Base-by-base conservation (phyloP, 2,329 filamentous ascomycete species). In the Coleophoma crateriformis region DNA sequence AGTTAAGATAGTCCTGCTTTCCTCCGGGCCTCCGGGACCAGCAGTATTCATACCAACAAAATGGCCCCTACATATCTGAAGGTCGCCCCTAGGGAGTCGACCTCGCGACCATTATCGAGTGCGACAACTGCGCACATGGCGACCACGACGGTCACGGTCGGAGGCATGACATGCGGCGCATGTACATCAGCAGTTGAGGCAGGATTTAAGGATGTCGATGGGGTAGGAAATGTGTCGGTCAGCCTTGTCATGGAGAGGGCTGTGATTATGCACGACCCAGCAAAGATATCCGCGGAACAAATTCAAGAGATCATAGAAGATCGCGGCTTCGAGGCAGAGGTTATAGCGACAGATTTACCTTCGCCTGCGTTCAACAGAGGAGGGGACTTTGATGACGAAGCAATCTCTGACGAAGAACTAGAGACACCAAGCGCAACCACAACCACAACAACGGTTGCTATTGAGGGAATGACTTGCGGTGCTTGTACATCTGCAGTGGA, bases 141-240 rank as follows among this genome's bases (percentile, higher is more conserved):
- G 37, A 95, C 88, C 12, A 97, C 94, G 33, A 96, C 91, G 17
- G 72, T 99, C 53, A 88, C 86, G 63, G 87, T 99, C 38, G 90
- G 87, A 58, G 94, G 94, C 59, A 99, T 87, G 83, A 87, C 84
- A 56, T 99, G 94, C 71, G 91, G 92, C 64, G 87, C 92, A 59
- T 99, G 94, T 67, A 96, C 92, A 27, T 95, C 91, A 41, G 86
- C 94, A n/a, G 86, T 99, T 59, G 92, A 97, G 76, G 82, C 86
- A 52, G 94, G 88, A 58, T 95, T 99, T 71, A 87, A 89, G 62
- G 82, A 80, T 57, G 79, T 95, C 5, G 76, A 86, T 37, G 92
- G 94, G 48, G 84, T 94, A 10, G 88, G 87, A 55, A 90, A 79
- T 59, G 90, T 97, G 51, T 95, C 90, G 10, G 87, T 99, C 61